These are phyloP conservation scores for Ganoderma sinense DNA, from an alignment of 1,284 basidiomycete species.

Conservation along the genomic window DNA sequence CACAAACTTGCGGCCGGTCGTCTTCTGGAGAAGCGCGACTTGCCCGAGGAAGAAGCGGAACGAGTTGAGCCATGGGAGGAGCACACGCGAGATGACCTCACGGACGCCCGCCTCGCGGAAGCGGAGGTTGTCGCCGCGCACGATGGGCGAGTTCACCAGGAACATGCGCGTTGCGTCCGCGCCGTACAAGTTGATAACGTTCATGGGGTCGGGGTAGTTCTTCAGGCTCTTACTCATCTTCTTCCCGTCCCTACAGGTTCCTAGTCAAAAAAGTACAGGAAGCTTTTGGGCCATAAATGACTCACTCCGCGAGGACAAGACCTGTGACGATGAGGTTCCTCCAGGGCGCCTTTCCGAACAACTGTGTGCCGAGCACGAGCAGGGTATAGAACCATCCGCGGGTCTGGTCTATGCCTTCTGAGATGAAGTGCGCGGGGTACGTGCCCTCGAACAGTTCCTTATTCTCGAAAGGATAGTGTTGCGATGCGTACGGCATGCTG, in stretches of 20 bases:
- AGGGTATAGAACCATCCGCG: slow-evolving; percentile 99
- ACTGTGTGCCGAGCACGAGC: slow-evolving; percentile 93
- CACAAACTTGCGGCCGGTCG: slow-evolving; percentile 80
- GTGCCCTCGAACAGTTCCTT: slow-evolving; percentile 85
- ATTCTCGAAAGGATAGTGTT: slow-evolving; percentile 99
- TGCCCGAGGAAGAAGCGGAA: slow-evolving; percentile 99
- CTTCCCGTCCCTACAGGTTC: slow-evolving; percentile 83
- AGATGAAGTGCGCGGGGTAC: slow-evolving; percentile 98
- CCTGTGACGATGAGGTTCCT: slow-evolving; percentile 98
- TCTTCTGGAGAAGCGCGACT: slow-evolving; percentile 88
- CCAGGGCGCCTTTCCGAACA: slow-evolving; percentile 96
- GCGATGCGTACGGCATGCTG: slow-evolving; percentile 99
- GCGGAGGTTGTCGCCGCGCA: slow-evolving; percentile 96
- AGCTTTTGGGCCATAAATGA: slow-evolving; percentile 21
- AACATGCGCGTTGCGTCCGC: slow-evolving; percentile 98
- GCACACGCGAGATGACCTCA: slow-evolving; percentile 93
- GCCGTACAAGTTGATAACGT: slow-evolving; percentile 92
- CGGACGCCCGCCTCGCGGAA: slow-evolving; percentile 99
- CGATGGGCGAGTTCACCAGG: slow-evolving; percentile 98
- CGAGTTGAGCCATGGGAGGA: slow-evolving; percentile 99
- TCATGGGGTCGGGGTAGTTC: slow-evolving; percentile 98
- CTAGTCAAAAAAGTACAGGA: slow-evolving; percentile 9
- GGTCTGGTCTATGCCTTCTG: slow-evolving; percentile 96
- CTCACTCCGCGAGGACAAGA: slow-evolving; percentile 92
- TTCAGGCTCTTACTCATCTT: slow-evolving; percentile 99